phyloP scores from a whole-genome alignment of 805 yeast species.

The Candida silvatica region DNA sequence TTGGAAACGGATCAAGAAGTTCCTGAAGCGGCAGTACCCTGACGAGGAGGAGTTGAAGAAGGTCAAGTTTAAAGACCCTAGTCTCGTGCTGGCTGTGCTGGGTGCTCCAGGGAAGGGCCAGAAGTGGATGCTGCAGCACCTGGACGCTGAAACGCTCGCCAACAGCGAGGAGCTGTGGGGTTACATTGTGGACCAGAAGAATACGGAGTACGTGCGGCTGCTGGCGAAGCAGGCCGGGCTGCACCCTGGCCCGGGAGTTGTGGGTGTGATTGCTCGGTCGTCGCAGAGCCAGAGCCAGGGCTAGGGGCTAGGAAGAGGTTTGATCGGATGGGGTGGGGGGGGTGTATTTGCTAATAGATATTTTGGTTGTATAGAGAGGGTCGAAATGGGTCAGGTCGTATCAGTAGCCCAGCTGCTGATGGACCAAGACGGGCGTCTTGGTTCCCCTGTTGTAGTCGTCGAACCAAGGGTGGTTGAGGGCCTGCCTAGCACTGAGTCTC shows the following conservation, averaged over 20 bases:
- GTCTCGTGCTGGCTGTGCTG: constrained; percentile 1
- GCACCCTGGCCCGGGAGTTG: constrained; percentile 5
- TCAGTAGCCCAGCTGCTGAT: too few species aligned
- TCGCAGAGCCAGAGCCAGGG: too few species aligned
- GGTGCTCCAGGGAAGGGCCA: background rate
- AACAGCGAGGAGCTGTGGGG: constrained; percentile 14
- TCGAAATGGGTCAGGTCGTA: too few species aligned
- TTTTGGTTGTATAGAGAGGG: too few species aligned
- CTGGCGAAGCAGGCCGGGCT: constrained; percentile 1
- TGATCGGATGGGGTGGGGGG: too few species aligned
- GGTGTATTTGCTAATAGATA: constrained; percentile 5
- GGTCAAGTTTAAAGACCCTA: constrained; percentile 3
- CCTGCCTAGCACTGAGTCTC: constrained; percentile 52
- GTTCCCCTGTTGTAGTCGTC: constrained; percentile 46
- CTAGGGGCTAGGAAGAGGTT: too few species aligned
- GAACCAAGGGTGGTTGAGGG: constrained; percentile 72
- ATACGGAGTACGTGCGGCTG: constrained; percentile 7
- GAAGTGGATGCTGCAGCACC: background rate
- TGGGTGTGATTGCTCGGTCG: too few species aligned
- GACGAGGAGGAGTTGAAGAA: constrained; percentile 4
- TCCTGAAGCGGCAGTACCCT: background rate
- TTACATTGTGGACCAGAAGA: constrained; percentile 9
- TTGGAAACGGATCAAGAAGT: background rate
- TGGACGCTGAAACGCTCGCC: constrained; percentile 3
- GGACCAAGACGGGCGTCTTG: constrained; percentile 3